Evolutionary conservation across 805 yeast species (phyloP).

Genomic region (Komagataella kurtzmanii): DNA sequence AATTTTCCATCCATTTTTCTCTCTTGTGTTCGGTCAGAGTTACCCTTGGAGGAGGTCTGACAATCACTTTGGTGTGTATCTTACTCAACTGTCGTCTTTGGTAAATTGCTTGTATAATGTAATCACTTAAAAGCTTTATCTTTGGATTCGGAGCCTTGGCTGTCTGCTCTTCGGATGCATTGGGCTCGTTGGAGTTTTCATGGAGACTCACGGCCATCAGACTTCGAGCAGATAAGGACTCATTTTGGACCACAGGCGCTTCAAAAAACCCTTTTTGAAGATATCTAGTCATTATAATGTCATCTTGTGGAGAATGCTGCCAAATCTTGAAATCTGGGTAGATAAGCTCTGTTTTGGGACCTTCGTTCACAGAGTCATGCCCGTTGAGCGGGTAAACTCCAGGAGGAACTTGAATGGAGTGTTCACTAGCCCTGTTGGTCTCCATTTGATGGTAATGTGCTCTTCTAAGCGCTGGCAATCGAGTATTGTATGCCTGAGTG

Average conservation of each 20-base stretch:
- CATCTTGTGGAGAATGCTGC: constrained; percentile 45
- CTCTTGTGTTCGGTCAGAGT: constrained; percentile 79
- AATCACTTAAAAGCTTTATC: constrained; percentile 29
- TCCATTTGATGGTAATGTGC: not conserved
- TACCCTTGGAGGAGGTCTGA: constrained; percentile 78
- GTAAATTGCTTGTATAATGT: constrained; percentile 34
- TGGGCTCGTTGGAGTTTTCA: not conserved
- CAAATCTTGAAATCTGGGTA: constrained; percentile 71
- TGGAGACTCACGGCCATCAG: constrained; percentile 25
- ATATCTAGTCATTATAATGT: constrained; percentile 34
- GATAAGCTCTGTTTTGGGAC: not conserved
- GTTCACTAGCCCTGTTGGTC: not conserved
- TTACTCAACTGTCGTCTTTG: constrained; percentile 30
- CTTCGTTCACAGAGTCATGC: constrained; percentile 1
- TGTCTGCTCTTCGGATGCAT: constrained; percentile 5
- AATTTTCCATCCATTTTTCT: constrained; percentile 75
- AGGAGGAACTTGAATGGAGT: not conserved
- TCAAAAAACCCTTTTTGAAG: constrained; percentile 65
- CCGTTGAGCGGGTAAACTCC: constrained; percentile 4
- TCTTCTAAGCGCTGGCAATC: not conserved
- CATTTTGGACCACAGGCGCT: constrained; percentile 48
- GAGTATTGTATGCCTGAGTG: not conserved
- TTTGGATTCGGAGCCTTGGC: constrained; percentile 6
- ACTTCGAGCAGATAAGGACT: constrained; percentile 57
- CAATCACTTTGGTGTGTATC: constrained; percentile 35